phyloP scores from a whole-genome alignment of 768 basidiomycete species.

The Lentinula sp. region DNA sequence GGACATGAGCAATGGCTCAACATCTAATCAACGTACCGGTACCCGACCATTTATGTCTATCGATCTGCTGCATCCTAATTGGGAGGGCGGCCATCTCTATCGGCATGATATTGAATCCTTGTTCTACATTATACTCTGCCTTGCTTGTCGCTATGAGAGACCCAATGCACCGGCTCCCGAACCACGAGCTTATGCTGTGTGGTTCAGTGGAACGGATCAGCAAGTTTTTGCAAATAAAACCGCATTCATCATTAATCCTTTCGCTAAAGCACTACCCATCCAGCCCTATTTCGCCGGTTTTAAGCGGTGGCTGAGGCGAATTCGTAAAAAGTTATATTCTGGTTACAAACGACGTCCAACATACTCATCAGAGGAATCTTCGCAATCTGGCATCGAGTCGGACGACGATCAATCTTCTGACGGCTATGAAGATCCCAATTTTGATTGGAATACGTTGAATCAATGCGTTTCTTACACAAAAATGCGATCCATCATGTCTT shows the following conservation, averaged over 20 bases:
- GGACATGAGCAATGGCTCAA: background rate
- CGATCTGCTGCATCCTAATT: background rate
- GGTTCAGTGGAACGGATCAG: too few relatives aligned
- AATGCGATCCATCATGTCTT: background rate
- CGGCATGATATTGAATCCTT: conserved; percentile 8
- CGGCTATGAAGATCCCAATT: background rate
- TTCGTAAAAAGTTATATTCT: background rate
- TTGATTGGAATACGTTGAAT: background rate
- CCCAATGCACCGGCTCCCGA: background rate
- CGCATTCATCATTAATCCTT: background rate
- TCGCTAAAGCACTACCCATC: background rate
- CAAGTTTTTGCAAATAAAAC: background rate
- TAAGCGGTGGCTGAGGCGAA: background rate
- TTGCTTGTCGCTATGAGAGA: background rate
- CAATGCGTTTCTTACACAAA: background rate
- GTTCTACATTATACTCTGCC: conserved; percentile 2
- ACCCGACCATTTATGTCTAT: conserved; percentile 2
- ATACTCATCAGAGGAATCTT: background rate
- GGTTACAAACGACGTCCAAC: background rate
- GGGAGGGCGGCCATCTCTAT: background rate
- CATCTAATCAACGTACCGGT: conserved; percentile 1
- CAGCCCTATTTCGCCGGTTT: background rate
- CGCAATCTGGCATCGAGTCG: too few relatives aligned
- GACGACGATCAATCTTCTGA: background rate
- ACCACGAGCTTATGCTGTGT: background rate